A percentile compares a stretch with the other conserved stretches of the same genome.
phyloP scores from a whole-genome alignment of 2,329 filamentous ascomycete genomes.

The Orbilia javanica region DNA sequence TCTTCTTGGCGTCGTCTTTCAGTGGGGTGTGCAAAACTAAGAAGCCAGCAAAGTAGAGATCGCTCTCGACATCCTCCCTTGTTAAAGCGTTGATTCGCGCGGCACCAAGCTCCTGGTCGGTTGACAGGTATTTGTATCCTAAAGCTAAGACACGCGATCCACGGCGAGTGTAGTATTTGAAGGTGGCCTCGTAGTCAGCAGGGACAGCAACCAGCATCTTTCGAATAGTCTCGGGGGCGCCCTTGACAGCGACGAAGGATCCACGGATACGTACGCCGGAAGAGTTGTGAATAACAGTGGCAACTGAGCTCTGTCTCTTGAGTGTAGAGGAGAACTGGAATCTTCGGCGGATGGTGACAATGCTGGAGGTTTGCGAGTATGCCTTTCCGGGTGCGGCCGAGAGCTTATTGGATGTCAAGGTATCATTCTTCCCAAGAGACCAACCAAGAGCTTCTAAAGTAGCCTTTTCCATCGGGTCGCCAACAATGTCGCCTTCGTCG shows the following conservation, averaged over 20 bases:
- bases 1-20: conserved; percentile 94
- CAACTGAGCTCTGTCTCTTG: conserved; percentile 95
- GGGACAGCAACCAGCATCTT: conserved; percentile 89
- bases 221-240: conserved; percentile 95
- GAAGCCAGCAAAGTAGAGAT: conserved; percentile 91
- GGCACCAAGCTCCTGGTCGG: conserved; percentile 83
- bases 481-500: conserved; percentile 96
- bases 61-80: conserved; percentile 88
- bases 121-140: conserved; percentile 90
- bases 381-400: conserved; percentile 67
- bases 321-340: conserved; percentile 98
- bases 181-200: conserved; percentile 94
- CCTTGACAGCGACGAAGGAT: conserved; percentile 95
- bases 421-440: conserved; percentile 90
- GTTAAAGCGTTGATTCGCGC: conserved; percentile 92
- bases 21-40: conserved; percentile 93
- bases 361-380: conserved; percentile 72
- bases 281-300: conserved; percentile 80
- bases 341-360: conserved; percentile 92
- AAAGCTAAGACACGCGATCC: conserved; percentile 93
- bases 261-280: conserved; percentile 81
- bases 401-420: conserved; percentile 76
- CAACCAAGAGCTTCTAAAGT: conserved; percentile 90
- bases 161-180: conserved; percentile 96
- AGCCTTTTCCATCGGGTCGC: conserved; percentile 99